Percentiles rank a stretch among this genome's conserved stretches.
Conservation (phyloP, 2,329 filamentous ascomycete species). For the Laburnicola sp. region DNA sequence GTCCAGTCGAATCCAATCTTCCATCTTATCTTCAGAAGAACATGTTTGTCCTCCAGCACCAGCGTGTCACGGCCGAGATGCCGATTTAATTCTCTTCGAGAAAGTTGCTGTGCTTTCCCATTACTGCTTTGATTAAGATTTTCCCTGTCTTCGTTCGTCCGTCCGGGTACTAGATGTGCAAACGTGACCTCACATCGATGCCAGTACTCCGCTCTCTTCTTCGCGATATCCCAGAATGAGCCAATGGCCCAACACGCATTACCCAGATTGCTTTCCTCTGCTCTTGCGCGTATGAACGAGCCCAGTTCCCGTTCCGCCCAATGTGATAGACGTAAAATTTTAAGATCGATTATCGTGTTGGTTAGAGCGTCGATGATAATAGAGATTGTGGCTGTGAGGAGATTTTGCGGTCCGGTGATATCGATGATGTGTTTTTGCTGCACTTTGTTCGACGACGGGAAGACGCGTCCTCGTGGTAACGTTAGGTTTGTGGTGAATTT, state of each 20-base stretch:
- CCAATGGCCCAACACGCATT: slow-evolving; percentile 68
- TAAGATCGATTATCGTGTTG: slow-evolving; percentile 58
- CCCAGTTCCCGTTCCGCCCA: slow-evolving; percentile 63
- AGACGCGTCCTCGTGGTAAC: slow-evolving; percentile 22
- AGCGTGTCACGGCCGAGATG: slow-evolving; percentile 41
- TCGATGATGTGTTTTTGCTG: slow-evolving; percentile 57
- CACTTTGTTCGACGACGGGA: slow-evolving; percentile 16
- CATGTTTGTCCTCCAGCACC: slow-evolving; percentile 41
- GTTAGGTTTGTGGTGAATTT: slow-evolving; percentile 59
- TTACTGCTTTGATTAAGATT: slow-evolving; percentile 21
- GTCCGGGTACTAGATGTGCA: slow-evolving; percentile 28
- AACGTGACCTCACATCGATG: slow-evolving; percentile 56
- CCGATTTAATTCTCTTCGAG: slow-evolving; percentile 55
- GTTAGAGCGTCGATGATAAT: slow-evolving; percentile 54
- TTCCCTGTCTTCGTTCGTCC: slow-evolving; percentile 19
- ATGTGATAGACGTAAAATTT: slow-evolving; percentile 60
- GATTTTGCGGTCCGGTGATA: slow-evolving; percentile 53
- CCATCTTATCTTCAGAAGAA: slow-evolving; percentile 63
- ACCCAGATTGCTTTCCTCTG: slow-evolving; percentile 57
- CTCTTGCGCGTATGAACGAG: slow-evolving; percentile 52
- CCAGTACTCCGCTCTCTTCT: slow-evolving; percentile 67
- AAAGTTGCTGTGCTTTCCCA: slow-evolving; percentile 21
- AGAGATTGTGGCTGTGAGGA: slow-evolving; percentile 62
- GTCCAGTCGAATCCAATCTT: slow-evolving; percentile 71
- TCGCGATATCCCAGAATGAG: slow-evolving; percentile 66